Conservation (phyloP, 805 yeast species). For the Clavispora carvajalis region DNA sequence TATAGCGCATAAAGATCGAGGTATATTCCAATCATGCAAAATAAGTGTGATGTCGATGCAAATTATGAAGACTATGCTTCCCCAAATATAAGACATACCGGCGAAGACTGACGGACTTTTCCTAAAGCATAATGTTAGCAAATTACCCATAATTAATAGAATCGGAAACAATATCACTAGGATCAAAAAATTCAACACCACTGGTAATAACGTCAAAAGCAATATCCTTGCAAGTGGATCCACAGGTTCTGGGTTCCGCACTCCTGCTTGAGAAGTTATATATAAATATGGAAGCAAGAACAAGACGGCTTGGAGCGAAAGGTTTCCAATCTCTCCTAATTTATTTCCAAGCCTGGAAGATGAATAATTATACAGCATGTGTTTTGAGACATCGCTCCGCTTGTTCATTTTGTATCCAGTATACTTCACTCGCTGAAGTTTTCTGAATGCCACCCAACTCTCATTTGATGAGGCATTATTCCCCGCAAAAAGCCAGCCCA, state of each 20-base stretch:
- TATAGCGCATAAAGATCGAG: constrained; percentile 35
- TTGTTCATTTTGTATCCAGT: constrained; percentile 22
- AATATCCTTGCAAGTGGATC: constrained; percentile 56
- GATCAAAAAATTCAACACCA: constrained; percentile 21
- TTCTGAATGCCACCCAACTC: constrained; percentile 75
- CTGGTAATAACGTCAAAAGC: constrained; percentile 48
- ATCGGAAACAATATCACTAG: constrained; percentile 28
- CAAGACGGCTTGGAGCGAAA: constrained; percentile 11
- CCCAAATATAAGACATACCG: constrained; percentile 32
- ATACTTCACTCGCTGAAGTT: constrained; percentile 16
- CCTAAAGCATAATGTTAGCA: constrained; percentile 26
- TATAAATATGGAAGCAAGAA: constrained; percentile 66
- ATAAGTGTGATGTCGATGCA: constrained; percentile 33
- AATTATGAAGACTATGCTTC: constrained; percentile 29
- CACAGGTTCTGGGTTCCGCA: constrained; percentile 31
- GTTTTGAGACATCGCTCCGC: background rate
- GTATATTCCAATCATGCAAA: constrained; percentile 39
- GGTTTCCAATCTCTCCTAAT: constrained; percentile 14
- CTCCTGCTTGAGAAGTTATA: constrained; percentile 86
- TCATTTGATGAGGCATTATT: constrained; percentile 51
- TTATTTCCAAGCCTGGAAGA: constrained; percentile 14
- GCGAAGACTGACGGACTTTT: constrained; percentile 36
- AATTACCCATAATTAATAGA: constrained; percentile 35
- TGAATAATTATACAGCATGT: constrained; percentile 1
- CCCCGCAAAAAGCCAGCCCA: constrained; percentile 79